Percentiles rank a stretch among this genome's conserved stretches.
Conservation (phyloP, 768 basidiomycete species). For the Chalciporus sphaerocephalus region DNA sequence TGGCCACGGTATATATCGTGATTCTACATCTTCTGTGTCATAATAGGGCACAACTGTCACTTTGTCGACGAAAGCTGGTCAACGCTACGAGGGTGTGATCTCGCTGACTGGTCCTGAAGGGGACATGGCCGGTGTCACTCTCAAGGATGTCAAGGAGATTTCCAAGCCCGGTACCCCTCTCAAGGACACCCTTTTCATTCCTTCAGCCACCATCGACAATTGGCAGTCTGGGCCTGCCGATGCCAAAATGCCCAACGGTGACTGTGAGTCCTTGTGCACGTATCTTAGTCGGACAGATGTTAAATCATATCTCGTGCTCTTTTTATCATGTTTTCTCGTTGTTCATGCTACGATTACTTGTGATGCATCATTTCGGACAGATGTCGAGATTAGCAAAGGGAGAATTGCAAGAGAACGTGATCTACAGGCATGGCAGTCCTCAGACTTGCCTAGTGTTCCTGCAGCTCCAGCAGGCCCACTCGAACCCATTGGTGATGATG, state of each 20-base stretch:
- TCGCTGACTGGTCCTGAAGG: slow-evolving; percentile 57
- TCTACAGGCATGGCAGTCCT: slow-evolving; percentile 71
- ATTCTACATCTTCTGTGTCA: slow-evolving; percentile 17
- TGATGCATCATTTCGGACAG: slow-evolving; percentile 70
- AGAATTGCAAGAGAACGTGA: slow-evolving; percentile 61
- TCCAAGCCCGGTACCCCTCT: slow-evolving; percentile 61
- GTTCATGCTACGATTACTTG: slow-evolving; percentile 14
- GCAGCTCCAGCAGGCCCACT: slow-evolving; percentile 23
- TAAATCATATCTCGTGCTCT: background rate
- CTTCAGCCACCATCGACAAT: slow-evolving; percentile 65
- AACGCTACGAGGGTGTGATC: slow-evolving; percentile 74
- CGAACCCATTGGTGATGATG: slow-evolving; percentile 50
- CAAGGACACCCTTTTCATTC: slow-evolving; percentile 66
- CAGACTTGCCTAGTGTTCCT: slow-evolving; percentile 31
- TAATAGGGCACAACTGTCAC: slow-evolving; percentile 73
- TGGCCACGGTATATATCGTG: slow-evolving; percentile 7
- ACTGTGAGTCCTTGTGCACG: slow-evolving; percentile 47
- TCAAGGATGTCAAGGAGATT: slow-evolving; percentile 76
- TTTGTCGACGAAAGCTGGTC: slow-evolving; percentile 62
- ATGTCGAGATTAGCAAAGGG: slow-evolving; percentile 70
- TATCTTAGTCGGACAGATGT: background rate
- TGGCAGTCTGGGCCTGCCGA: slow-evolving; percentile 76
- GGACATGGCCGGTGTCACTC: slow-evolving; percentile 65
- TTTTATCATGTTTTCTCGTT: background rate
- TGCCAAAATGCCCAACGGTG: slow-evolving; percentile 62